phyloP scores from a whole-genome alignment of 192 early-diverging fungal species.

The Borealophlyctis nickersoniae region DNA sequence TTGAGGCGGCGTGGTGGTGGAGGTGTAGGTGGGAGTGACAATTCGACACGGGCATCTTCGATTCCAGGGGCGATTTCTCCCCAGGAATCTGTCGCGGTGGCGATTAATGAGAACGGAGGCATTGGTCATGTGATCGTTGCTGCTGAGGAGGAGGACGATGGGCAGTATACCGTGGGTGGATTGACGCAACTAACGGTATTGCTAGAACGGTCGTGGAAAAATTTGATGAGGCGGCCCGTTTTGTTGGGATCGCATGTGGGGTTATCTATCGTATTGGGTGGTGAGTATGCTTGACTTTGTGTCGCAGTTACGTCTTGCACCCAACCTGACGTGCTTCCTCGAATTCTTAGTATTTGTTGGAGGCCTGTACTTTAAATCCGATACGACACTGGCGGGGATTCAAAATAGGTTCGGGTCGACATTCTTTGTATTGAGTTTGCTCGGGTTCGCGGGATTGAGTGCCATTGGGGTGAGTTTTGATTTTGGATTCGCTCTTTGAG shows the following conservation, averaged over 20 bases:
- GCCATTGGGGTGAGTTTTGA: conserved; percentile 59
- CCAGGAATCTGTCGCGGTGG: too few relatives aligned
- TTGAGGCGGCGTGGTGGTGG: conserved; percentile 6
- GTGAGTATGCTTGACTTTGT: not conserved
- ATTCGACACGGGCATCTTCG: too few relatives aligned
- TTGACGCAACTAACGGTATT: conserved; percentile 50
- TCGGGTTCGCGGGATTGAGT: conserved; percentile 66
- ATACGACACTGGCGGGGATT: conserved; percentile 59
- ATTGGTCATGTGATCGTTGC: not conserved
- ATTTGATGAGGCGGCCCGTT: conserved; percentile 42
- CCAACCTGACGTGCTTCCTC: too few relatives aligned
- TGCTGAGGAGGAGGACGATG: not conserved
- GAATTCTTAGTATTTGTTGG: conserved; percentile 52
- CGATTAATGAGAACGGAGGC: conserved; percentile 3
- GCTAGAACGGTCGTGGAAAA: conserved; percentile 42
- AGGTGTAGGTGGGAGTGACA: not conserved
- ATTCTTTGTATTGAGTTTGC: conserved; percentile 66
- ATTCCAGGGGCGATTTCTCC: too few relatives aligned
- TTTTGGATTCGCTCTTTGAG: conserved; percentile 34
- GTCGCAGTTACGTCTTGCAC: too few relatives aligned
- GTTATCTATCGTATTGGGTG: conserved; percentile 50
- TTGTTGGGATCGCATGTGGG: conserved; percentile 55
- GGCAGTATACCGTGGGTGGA: conserved; percentile 34
- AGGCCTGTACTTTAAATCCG: conserved; percentile 60
- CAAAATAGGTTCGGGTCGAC: conserved; percentile 71